phyloP scores from a whole-genome alignment of 164 flowering plant genomes.

The Kingdonia uniflora region DNA sequence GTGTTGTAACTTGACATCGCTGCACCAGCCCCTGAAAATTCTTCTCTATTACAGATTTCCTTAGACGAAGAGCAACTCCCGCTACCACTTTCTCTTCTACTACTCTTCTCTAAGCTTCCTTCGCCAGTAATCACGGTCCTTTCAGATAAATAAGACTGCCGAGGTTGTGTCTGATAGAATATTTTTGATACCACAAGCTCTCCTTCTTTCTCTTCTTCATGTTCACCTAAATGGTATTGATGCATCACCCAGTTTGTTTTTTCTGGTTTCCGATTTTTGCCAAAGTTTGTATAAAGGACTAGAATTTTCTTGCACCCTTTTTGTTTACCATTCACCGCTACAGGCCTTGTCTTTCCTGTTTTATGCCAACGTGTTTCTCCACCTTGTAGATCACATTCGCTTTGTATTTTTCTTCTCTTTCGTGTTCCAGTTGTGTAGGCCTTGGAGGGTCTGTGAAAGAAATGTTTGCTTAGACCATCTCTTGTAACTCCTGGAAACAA shows the following conservation, averaged over 20 bases:
- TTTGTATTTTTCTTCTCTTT: slow-evolving; percentile 90
- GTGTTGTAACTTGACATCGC: slow-evolving; percentile 32
- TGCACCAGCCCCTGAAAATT: slow-evolving; percentile 26
- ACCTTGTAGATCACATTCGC: slow-evolving; percentile 84
- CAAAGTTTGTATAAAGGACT: slow-evolving; percentile 91
- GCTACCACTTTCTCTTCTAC: slow-evolving; percentile 44
- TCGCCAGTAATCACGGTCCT: slow-evolving; percentile 24
- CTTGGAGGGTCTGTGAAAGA: slow-evolving; percentile 98
- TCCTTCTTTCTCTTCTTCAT: slow-evolving; percentile 95
- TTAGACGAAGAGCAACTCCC: slow-evolving; percentile 56
- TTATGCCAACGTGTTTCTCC: slow-evolving; percentile 99
- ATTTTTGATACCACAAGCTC: slow-evolving; percentile 98
- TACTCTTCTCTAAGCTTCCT: slow-evolving; percentile 26
- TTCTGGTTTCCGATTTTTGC: slow-evolving; percentile 89
- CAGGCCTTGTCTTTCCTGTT: slow-evolving; percentile 96
- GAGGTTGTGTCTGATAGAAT: slow-evolving; percentile 94
- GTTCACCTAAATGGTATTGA: slow-evolving; percentile 90
- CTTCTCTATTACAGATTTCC: slow-evolving; percentile 38
- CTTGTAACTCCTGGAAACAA: slow-evolving; percentile 66
- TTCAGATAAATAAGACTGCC: slow-evolving; percentile 82
- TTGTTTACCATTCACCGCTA: slow-evolving; percentile 85
- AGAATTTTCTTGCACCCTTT: slow-evolving; percentile 98
- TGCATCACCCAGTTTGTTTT: slow-evolving; percentile 99
- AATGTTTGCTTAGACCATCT: slow-evolving; percentile 92
- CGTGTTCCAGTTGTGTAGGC: slow-evolving; percentile 99